Conservation (phyloP, 2,329 filamentous ascomycete genomes). For the Bipolaris gigantea region DNA sequence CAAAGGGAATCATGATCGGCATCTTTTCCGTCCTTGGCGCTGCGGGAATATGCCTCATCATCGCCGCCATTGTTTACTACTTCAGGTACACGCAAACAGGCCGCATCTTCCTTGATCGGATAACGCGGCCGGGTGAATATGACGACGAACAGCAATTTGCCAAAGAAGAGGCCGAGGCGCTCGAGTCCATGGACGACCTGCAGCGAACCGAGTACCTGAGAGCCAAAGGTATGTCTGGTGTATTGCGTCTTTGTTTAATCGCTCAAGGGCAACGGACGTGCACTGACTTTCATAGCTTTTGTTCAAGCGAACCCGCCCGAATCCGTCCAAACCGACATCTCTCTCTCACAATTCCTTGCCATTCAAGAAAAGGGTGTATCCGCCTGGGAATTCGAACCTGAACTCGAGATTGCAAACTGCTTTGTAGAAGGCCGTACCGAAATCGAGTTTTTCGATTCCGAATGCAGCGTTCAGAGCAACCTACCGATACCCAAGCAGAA, state of each 20-base stretch:
- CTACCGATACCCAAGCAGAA: constrained; percentile 97
- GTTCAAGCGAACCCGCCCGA: constrained; percentile 93
- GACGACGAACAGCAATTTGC: constrained; percentile 96
- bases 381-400: constrained; percentile 99
- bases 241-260: too few relatives aligned
- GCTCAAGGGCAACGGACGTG: neutral
- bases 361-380: constrained; percentile 99
- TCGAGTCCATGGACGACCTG: constrained; percentile 95
- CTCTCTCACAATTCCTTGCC: constrained; percentile 92
- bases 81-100: constrained; percentile 87
- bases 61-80: constrained; percentile 85
- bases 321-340: constrained; percentile 94
- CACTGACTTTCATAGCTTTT: constrained; percentile 65
- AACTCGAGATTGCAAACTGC: constrained; percentile 97
- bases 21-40: constrained; percentile 93
- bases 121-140: constrained; percentile 92
- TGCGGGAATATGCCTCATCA: constrained; percentile 77
- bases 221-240: constrained; percentile 74
- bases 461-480: constrained; percentile 96
- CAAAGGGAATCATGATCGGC: constrained; percentile 87
- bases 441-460: constrained; percentile 98
- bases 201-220: constrained; percentile 86
- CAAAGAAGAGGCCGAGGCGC: constrained; percentile 89
- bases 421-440: constrained; percentile 96
- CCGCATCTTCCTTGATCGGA: constrained; percentile 88